These are phyloP conservation scores for Rhinocladiella mackenziei DNA, from an alignment of 2,329 filamentous ascomycete species.

Conservation along the genomic window DNA sequence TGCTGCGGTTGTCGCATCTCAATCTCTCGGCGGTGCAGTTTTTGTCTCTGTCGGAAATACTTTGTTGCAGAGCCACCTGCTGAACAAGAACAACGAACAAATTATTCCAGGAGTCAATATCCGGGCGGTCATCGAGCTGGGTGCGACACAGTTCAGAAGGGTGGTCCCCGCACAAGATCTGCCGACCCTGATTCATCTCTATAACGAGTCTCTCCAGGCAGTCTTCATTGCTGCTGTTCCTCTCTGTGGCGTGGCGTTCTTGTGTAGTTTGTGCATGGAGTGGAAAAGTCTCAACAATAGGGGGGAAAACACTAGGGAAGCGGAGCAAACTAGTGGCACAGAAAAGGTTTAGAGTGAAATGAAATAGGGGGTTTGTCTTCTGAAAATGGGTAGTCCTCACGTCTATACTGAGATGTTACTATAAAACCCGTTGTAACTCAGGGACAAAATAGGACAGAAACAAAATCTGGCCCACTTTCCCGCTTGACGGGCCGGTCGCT, in stretches of 20 bases:
- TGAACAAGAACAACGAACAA: constrained; percentile 6
- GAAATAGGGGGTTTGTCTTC: no score
- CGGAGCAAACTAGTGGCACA: not conserved
- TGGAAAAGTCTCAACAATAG: constrained; percentile 6
- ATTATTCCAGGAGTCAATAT: constrained; percentile 20
- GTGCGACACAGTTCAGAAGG: constrained; percentile 20
- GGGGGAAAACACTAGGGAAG: not conserved
- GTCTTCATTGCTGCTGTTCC: constrained; percentile 22
- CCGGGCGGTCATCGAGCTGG: constrained; percentile 16
- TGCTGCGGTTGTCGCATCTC: constrained; percentile 22
- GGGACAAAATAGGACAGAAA: no score
- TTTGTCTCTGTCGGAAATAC: constrained; percentile 28
- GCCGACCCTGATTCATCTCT: constrained; percentile 18
- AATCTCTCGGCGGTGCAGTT: constrained; percentile 27
- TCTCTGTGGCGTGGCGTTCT: constrained; percentile 18
- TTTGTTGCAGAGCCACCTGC: constrained; percentile 24
- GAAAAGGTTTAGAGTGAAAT: not conserved
- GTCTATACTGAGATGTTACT: no score
- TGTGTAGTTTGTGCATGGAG: constrained; percentile 15
- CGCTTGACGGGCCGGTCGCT: no score
- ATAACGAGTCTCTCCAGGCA: constrained; percentile 19
- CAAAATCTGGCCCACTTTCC: no score
- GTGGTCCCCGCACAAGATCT: constrained; percentile 14
- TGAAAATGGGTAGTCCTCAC: no score
- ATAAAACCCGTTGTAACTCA: no score